Base-by-base conservation (phyloP, 345 rosid genomes). In the Corymbia maculata region DNA sequence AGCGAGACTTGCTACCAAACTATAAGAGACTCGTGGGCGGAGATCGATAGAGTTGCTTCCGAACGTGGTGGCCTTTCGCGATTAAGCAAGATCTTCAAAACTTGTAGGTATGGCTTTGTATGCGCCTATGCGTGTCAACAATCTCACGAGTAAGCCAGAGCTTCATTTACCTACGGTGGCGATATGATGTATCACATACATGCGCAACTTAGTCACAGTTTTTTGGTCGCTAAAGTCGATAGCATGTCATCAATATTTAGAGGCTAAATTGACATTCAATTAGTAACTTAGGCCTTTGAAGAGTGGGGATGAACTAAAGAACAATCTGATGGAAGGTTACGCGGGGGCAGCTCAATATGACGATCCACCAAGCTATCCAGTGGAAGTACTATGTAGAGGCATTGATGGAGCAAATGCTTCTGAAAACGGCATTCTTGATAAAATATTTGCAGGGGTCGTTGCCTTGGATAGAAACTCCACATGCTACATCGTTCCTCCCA, bases 11-110 rank as follows among this genome's bases (percentile, higher is more conserved):
- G 99, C 90, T 93, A 93, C 79, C 88, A 90, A 68, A 93, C 92
- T 0, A 92, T 97, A 89, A 88, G 90, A n/a, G 75, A 90, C 30
- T 96, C 99, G 26, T 97, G 99, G 98, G 55, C 52, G 4, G 94
- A 87, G 86, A 95, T 97, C 50, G 97, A 94, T 30, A 89, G 89
- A 88, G 87, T 95, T 87, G 97, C 98, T 82, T 91, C 96, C 8
- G 15, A 88, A 52, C 90, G 91, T 1, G 59, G 82, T 30, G 99
- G 98, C 64, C 95, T 95, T 14, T 89, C 92, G 6, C 82, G 87
- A 49, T 94, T 97, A 47, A 88, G 96, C 92, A 53, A 88, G 64
- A 94, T 84, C 89, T 97, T 97, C 93, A 93, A 91, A 88, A 95
- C 95, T 87, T 97, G 99, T 94, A 32, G 75, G 95, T 94, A 91